Conservation (phyloP, 345 rosid genomes). For the Eucalyptus regnans region DNA sequence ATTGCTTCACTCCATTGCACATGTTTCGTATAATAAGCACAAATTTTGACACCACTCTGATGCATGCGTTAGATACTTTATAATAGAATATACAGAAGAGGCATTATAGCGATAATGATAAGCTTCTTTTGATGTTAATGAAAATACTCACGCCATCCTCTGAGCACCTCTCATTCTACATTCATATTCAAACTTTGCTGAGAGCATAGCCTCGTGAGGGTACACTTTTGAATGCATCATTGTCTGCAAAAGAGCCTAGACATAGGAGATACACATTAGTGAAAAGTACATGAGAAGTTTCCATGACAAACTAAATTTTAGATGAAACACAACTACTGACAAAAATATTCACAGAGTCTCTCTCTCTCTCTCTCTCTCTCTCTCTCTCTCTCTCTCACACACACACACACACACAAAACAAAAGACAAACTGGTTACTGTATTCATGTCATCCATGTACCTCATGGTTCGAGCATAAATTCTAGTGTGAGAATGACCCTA, state of each 20-base stretch:
- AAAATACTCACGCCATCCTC: slow-evolving; percentile 84
- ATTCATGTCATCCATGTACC: neutral
- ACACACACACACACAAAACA: too few species aligned
- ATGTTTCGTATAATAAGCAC: neutral
- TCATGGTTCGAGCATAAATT: neutral
- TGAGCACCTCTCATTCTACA: slow-evolving; percentile 91
- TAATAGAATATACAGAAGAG: neutral
- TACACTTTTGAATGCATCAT: slow-evolving; percentile 70
- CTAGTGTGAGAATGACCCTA: neutral
- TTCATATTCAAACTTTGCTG: slow-evolving; percentile 90
- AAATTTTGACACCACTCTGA: neutral
- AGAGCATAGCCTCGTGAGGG: slow-evolving; percentile 67
- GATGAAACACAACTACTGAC: neutral
- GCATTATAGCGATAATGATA: neutral
- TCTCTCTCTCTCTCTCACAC: neutral
- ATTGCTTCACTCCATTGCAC: neutral
- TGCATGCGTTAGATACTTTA: neutral
- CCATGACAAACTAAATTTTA: neutral
- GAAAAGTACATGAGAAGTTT: neutral
- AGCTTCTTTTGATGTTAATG: neutral
- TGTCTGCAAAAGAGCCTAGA: slow-evolving; percentile 81
- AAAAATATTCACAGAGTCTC: neutral
- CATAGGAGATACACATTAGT: neutral
- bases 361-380: neutral
- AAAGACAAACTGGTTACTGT: neutral